Base-by-base conservation (phyloP, 768 basidiomycete genomes). In the Tylopilus sp. region DNA sequence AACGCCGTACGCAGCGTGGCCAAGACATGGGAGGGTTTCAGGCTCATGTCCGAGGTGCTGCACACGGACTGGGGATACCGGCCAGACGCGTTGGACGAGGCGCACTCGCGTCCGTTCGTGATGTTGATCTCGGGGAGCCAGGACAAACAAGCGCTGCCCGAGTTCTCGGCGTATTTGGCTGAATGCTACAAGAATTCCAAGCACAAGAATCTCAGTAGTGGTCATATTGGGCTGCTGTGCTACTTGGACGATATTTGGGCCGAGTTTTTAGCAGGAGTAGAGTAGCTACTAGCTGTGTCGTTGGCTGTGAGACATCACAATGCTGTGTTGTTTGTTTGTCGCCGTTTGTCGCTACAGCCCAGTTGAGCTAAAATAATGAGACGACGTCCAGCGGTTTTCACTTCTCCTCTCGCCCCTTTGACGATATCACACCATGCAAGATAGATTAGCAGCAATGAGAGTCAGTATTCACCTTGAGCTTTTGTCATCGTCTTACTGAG, bases 361-460 rank as follows among this genome's bases (percentile, higher is more conserved):
- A 20, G 15, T 8, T 8, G 47, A 15, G 23, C 38, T 38, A 60
- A 59, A 50, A 47, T 28, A 23, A 28, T 12, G 31, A 1, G 21
- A 38, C 17, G 3, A 2, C n/a, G 23, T 38, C 12, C 13, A 18
- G n/a, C 17, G 35, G 2, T 21, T 9, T 21, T 17, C 25, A 33
- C 58, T 52, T 57, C 69, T 61, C 59, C 87, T 15, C 47, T 49
- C n/a, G n/a, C n/a, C n/a, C n/a, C n/a, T n/a, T n/a, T 91, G 85
- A 89, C 92, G 66, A 66, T 52, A 43, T 22, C 28, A 59, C 28
- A 59, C 50, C 58, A 83, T 92, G 81, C 38, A 39, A 11, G 91
- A 95, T 75, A 83, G 92, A 78, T 80, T 95, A 58, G 91, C 89
- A 62, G 88, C 86, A 56, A 82, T 88, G 83, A 82, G 89, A 74